A percentile compares a stretch with the other conserved stretches of the same genome.
Evolutionary conservation across 805 yeast species (phyloP).

Genomic region (Kluyveromyces dobzhanskii): DNA sequence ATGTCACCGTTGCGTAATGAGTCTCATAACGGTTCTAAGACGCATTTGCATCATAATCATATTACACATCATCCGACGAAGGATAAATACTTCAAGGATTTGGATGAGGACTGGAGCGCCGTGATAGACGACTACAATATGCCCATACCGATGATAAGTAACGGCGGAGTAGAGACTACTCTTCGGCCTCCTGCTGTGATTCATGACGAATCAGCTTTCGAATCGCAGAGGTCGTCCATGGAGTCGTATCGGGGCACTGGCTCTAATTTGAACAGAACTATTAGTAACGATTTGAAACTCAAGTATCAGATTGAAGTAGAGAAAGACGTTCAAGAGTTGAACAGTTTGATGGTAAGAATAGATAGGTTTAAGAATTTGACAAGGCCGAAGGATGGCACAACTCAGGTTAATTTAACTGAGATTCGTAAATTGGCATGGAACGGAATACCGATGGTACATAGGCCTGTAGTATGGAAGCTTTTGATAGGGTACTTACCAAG

Average conservation of each 20-base stretch:
- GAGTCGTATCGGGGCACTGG: conserved; percentile 12
- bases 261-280: conserved; percentile 19
- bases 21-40: background rate
- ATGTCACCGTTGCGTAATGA: conserved; percentile 1
- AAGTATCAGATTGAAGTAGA: conserved; percentile 24
- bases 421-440: conserved; percentile 84
- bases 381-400: conserved; percentile 34
- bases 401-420: conserved; percentile 55
- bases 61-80: conserved; percentile 16
- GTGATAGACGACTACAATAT: conserved; percentile 41
- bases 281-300: conserved; percentile 16
- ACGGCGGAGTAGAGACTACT: conserved; percentile 22
- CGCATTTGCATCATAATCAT: conserved; percentile 6
- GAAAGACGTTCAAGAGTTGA: conserved; percentile 36
- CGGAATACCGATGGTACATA: conserved; percentile 75
- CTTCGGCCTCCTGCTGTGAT: conserved; percentile 6
- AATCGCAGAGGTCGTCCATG: conserved; percentile 3
- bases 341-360: conserved; percentile 53
- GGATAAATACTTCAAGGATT: conserved; percentile 46
- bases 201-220: background rate
- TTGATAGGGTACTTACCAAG: conserved; percentile 86
- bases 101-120: conserved; percentile 93
- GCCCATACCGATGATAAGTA: conserved; percentile 26
- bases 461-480: conserved; percentile 86
- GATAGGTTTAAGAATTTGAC: conserved; percentile 59